A percentile compares a stretch with the other conserved stretches of the same genome.
phyloP scores from a whole-genome alignment of 768 basidiomycete species.

The Mycena venus region DNA sequence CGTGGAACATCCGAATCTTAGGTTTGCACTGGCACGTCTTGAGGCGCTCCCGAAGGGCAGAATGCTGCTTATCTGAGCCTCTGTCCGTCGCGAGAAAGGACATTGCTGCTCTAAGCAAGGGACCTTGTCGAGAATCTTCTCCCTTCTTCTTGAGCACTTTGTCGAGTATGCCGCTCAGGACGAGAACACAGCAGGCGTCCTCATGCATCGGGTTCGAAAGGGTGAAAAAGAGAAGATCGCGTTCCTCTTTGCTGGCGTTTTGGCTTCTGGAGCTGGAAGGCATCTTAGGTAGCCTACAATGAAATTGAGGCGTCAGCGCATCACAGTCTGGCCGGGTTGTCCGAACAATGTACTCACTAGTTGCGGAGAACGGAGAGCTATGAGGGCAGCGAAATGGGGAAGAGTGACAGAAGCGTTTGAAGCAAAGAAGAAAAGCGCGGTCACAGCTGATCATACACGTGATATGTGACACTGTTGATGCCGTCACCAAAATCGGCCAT shows the following conservation, averaged over 20 bases:
- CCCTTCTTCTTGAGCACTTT: background rate
- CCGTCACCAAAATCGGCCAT: background rate
- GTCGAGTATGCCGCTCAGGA: background rate
- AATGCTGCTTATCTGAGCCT: background rate
- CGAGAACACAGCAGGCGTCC: conserved; percentile 1
- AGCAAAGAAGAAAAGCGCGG: background rate
- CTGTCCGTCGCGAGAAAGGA: background rate
- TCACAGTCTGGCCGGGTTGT: background rate
- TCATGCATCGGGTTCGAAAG: conserved; percentile 17
- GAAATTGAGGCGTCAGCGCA: conserved; percentile 1
- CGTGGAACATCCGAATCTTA: background rate
- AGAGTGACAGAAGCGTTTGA: background rate
- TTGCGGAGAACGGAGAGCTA: background rate
- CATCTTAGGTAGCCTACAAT: conserved; percentile 5
- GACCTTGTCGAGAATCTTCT: conserved; percentile 15
- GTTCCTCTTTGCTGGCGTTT: conserved; percentile 11
- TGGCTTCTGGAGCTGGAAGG: background rate
- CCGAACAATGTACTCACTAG: conserved; percentile 10
- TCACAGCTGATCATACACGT: background rate
- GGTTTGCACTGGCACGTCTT: conserved; percentile 2
- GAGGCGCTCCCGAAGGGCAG: conserved; percentile 1
- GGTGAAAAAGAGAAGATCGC: conserved; percentile 10
- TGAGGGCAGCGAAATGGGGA: background rate
- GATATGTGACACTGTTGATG: background rate
- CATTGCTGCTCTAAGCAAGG: conserved; percentile 13